A percentile compares a stretch with the other conserved stretches of the same genome.
Evolutionary conservation across 495 filamentous ascomycete genomes (phyloP).

Genomic region (Aspergillus cristatus): DNA sequence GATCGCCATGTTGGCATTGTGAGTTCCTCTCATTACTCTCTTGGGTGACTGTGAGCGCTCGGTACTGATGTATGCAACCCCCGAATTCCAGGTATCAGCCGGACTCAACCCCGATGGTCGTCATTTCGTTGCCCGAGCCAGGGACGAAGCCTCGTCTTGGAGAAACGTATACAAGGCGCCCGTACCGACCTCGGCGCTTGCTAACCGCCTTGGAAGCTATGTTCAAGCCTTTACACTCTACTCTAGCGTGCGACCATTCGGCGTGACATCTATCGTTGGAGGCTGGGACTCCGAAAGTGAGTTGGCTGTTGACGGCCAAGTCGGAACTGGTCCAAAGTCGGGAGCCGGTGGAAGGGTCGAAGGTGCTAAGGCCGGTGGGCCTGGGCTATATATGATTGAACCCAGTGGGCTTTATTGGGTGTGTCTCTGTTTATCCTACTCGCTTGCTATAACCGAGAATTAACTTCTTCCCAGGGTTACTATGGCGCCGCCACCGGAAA

Average conservation of each 20-base stretch:
- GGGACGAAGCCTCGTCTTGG: constrained; percentile 87
- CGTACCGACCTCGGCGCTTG: constrained; percentile 77
- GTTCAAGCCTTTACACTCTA: constrained; percentile 97
- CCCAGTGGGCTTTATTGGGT: constrained; percentile 94
- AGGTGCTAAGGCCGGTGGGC: constrained; percentile 72
- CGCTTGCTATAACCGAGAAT: neutral
- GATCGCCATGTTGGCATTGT: constrained; percentile 92
- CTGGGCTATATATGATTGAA: constrained; percentile 96
- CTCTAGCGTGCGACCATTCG: constrained; percentile 90
- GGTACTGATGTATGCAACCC: too few species aligned
- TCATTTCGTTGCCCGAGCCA: constrained; percentile 88
- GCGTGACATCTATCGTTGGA: constrained; percentile 87
- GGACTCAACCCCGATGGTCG: constrained; percentile 90
- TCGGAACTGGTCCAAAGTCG: constrained; percentile 64
- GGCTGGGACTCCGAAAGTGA: constrained; percentile 86
- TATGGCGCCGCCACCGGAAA: constrained; percentile 97
- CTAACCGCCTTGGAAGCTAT: constrained; percentile 86
- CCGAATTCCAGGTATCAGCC: constrained; percentile 63
- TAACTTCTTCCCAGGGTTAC: constrained; percentile 56
- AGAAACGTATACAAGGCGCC: constrained; percentile 83
- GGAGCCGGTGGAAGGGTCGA: constrained; percentile 74
- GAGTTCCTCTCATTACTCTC: constrained; percentile 24
- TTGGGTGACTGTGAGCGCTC: neutral
- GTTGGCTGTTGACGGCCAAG: constrained; percentile 72
- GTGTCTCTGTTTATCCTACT: constrained; percentile 7